Evolutionary conservation across 2,329 filamentous ascomycete species (phyloP).

Genomic region (Fusarium begoniae): DNA sequence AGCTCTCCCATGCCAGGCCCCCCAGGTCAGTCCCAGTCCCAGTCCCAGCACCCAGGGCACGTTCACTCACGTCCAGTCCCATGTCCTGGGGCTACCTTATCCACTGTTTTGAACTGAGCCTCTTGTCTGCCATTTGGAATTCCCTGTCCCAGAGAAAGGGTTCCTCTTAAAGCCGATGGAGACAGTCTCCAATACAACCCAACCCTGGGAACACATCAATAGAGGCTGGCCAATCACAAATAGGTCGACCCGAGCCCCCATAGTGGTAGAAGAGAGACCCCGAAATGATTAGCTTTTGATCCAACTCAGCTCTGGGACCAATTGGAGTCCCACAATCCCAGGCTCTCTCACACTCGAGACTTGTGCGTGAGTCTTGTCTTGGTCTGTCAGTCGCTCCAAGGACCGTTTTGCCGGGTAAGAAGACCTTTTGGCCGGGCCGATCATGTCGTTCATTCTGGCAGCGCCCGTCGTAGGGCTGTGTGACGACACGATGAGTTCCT

Average conservation of each 20-base stretch:
- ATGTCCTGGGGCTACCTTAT: background rate
- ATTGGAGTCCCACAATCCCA: slow-evolving; percentile 25
- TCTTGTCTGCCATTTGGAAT: background rate
- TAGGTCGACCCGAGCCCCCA: background rate
- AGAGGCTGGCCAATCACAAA: slow-evolving; percentile 4
- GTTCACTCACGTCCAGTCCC: background rate
- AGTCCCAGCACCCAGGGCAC: background rate
- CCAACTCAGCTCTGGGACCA: slow-evolving; percentile 14
- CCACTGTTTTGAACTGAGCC: background rate
- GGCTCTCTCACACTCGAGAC: slow-evolving; percentile 10
- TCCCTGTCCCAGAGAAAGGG: slow-evolving; percentile 9
- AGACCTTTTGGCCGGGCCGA: slow-evolving; percentile 38
- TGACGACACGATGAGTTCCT: slow-evolving; percentile 35
- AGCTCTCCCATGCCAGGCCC: background rate
- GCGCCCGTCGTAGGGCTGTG: slow-evolving; percentile 45
- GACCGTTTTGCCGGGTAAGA: slow-evolving; percentile 31
- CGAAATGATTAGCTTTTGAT: slow-evolving; percentile 16
- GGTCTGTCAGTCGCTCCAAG: slow-evolving; percentile 21
- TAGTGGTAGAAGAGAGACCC: background rate
- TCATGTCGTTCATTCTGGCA: slow-evolving; percentile 29
- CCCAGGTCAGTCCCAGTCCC: background rate
- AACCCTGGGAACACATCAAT: slow-evolving; percentile 14
- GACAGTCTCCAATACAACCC: slow-evolving; percentile 14
- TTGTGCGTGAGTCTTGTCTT: background rate
- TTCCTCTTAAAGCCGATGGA: background rate